A percentile compares a stretch with the other conserved stretches of the same genome.
These are phyloP conservation scores for Plasmodium knowlesi DNA, from an alignment of 169 alveolate genomes.

Conservation along the genomic window DNA sequence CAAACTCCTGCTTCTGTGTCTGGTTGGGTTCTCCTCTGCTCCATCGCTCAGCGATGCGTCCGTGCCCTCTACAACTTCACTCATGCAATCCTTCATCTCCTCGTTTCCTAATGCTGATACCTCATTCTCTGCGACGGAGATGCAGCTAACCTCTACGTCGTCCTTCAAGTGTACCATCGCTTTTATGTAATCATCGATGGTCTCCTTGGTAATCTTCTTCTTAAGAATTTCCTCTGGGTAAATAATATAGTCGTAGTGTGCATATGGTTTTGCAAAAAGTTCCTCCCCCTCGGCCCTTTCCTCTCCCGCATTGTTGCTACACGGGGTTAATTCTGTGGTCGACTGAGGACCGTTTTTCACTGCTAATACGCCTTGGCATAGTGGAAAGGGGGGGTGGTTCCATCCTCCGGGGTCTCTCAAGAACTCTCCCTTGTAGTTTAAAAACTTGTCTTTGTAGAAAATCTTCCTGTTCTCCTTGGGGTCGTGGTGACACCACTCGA, in stretches of 20 bases:
- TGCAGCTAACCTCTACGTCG: neutral
- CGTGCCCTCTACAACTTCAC: neutral
- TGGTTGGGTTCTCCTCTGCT: neutral
- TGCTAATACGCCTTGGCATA: neutral
- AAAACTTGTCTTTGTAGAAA: constrained; percentile 37
- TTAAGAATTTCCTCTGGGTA: constrained; percentile 24
- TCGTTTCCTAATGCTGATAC: neutral
- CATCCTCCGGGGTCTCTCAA: neutral
- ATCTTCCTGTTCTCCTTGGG: neutral
- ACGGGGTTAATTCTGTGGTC: neutral
- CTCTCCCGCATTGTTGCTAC: neutral
- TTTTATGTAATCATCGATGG: constrained; percentile 32
- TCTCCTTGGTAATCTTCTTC: neutral
- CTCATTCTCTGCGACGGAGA: neutral
- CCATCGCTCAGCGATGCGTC: too few species aligned
- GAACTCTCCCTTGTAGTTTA: constrained; percentile 17
- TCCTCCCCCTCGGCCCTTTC: neutral
- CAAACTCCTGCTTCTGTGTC: neutral
- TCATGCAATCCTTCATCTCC: neutral
- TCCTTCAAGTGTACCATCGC: constrained; percentile 8
- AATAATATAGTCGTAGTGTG: constrained; percentile 40
- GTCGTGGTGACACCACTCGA: constrained; percentile 45
- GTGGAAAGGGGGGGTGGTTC: neutral
- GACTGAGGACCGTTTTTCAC: neutral
- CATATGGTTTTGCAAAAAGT: neutral